Percentiles rank a stretch among this genome's conserved stretches.
phyloP scores from a whole-genome alignment of 768 basidiomycete species.

The Suillus discolor region DNA sequence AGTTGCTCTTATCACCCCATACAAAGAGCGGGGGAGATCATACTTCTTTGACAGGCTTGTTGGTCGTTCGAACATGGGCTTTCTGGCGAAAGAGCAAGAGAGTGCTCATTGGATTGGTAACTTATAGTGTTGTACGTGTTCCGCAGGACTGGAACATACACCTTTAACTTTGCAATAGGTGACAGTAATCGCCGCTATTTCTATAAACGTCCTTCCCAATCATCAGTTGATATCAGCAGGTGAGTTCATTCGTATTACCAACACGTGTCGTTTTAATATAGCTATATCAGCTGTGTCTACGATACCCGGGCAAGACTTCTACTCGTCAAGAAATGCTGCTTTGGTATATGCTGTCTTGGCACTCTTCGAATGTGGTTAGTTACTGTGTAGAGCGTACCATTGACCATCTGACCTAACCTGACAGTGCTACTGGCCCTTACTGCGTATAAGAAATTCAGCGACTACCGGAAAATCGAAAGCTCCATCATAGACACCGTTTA shows the following conservation, averaged over 20 bases:
- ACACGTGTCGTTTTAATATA: neutral
- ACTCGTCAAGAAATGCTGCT: slow-evolving; percentile 1
- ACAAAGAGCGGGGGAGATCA: neutral
- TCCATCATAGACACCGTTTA: slow-evolving; percentile 15
- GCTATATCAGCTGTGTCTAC: neutral
- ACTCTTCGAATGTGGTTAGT: neutral
- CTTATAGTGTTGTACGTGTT: slow-evolving; percentile 14
- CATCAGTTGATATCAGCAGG: slow-evolving; percentile 12
- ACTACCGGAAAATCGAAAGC: slow-evolving; percentile 4
- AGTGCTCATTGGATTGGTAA: slow-evolving; percentile 15
- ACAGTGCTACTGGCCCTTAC: slow-evolving; percentile 7
- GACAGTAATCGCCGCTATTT: slow-evolving; percentile 11
- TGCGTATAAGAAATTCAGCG: slow-evolving; percentile 5
- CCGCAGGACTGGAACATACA: neutral
- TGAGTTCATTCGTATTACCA: neutral
- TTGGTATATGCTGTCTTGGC: slow-evolving; percentile 1
- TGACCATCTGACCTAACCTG: neutral
- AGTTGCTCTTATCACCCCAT: neutral
- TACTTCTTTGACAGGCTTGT: slow-evolving; percentile 15
- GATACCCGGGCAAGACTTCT: neutral
- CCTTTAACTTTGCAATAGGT: slow-evolving; percentile 3
- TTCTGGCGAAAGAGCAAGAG: slow-evolving; percentile 20
- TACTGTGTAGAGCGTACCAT: neutral
- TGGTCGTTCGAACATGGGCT: slow-evolving; percentile 22
- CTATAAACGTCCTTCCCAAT: slow-evolving; percentile 7